Conservation (phyloP, 108 stramenopile species). For the Asterionellopsis glacialis region DNA sequence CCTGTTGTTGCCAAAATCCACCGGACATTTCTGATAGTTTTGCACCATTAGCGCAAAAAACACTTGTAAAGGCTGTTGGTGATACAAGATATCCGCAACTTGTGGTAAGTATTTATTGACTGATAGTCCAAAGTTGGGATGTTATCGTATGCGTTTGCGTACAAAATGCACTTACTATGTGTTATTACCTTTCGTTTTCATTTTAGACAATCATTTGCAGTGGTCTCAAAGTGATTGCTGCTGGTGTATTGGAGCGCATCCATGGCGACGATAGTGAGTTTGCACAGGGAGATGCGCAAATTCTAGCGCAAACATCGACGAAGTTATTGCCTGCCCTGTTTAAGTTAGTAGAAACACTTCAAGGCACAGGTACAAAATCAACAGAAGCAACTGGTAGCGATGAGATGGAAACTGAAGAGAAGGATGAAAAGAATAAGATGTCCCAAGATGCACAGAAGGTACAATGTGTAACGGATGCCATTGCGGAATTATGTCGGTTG, state of each 20-base stretch:
- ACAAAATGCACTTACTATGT: not conserved
- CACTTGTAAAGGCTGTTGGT: slow-evolving; percentile 57
- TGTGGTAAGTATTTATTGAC: slow-evolving; percentile 41
- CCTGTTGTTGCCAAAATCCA: slow-evolving; percentile 56
- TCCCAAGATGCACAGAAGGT: slow-evolving; percentile 33
- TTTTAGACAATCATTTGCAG: slow-evolving; percentile 46
- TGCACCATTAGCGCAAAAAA: slow-evolving; percentile 38
- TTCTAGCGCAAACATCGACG: slow-evolving; percentile 34
- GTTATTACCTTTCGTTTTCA: not conserved
- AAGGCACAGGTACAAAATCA: slow-evolving; percentile 16
- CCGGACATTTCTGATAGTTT: slow-evolving; percentile 49
- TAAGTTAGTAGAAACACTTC: slow-evolving; percentile 56
- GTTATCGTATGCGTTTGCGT: not conserved
- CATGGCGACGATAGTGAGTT: slow-evolving; percentile 24
- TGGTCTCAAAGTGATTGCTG: slow-evolving; percentile 42
- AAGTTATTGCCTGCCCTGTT: slow-evolving; percentile 66
- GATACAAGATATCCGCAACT: slow-evolving; percentile 81
- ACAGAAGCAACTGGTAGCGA: slow-evolving; percentile 15
- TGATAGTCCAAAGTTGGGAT: not conserved
- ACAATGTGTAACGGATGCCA: slow-evolving; percentile 55
- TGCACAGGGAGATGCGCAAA: slow-evolving; percentile 5
- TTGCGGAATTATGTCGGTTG: slow-evolving; percentile 50
- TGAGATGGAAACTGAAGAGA: slow-evolving; percentile 31
- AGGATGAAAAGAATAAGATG: slow-evolving; percentile 14
- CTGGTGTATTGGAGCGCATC: slow-evolving; percentile 29